These are phyloP conservation scores for Phytopythium litorale DNA, from an alignment of 352 stramenopile species.

Conservation along the genomic window DNA sequence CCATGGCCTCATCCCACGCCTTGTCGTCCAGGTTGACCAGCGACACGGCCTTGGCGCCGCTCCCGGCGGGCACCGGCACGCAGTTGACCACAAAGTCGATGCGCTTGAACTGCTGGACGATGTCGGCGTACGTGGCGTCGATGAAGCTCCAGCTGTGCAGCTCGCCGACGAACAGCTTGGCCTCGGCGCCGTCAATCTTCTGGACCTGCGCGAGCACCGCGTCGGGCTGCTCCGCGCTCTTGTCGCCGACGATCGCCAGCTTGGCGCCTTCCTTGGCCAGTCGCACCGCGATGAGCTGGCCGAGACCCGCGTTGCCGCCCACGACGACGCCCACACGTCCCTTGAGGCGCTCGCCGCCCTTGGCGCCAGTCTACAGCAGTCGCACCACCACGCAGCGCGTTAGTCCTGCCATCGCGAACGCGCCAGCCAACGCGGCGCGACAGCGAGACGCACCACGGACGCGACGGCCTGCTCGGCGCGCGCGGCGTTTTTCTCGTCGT, in stretches of 20 bases:
- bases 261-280: slow-evolving; percentile 62
- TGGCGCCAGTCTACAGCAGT: slow-evolving; percentile 40
- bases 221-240: slow-evolving; percentile 12
- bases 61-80: slow-evolving; percentile 26
- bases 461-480: slow-evolving; percentile 46
- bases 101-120: slow-evolving; percentile 45
- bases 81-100: slow-evolving; percentile 80
- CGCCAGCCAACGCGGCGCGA: background rate
- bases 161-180: slow-evolving; percentile 40
- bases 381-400: background rate
- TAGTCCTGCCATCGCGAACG: background rate
- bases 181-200: slow-evolving; percentile 14
- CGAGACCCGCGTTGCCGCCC: slow-evolving; percentile 54
- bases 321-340: slow-evolving; percentile 59
- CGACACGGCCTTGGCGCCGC: slow-evolving; percentile 24
- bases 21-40: slow-evolving; percentile 40
- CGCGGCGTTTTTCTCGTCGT: slow-evolving; percentile 58
- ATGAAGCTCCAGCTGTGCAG: slow-evolving; percentile 51
- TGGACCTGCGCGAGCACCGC: slow-evolving; percentile 38
- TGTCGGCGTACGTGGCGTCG: slow-evolving; percentile 31
- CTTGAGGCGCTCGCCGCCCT: slow-evolving; percentile 47
- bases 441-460: slow-evolving; percentile 41
- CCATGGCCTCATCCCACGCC: slow-evolving; percentile 55
- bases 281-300: slow-evolving; percentile 54
- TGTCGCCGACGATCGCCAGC: slow-evolving; percentile 42